These are phyloP conservation scores for Aspergillus haitiensis DNA, from an alignment of 495 filamentous ascomycete genomes.

Conservation along the genomic window DNA sequence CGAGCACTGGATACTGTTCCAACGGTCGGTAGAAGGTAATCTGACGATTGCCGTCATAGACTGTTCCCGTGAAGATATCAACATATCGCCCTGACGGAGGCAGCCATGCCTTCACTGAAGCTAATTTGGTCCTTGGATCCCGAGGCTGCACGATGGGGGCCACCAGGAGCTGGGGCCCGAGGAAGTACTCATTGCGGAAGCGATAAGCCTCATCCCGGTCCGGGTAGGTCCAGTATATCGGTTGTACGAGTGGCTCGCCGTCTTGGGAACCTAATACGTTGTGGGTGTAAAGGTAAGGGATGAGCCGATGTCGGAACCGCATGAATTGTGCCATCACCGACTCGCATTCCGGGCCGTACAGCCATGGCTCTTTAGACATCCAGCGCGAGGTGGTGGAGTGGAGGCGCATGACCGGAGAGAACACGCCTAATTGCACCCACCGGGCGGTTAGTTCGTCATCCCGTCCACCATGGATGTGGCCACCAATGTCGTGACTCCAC, in stretches of 20 bases:
- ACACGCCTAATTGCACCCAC: slow-evolving; percentile 59
- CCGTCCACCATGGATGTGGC: slow-evolving; percentile 50
- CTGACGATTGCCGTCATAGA: slow-evolving; percentile 53
- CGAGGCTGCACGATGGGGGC: slow-evolving; percentile 51
- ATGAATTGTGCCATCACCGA: slow-evolving; percentile 49
- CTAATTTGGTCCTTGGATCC: slow-evolving; percentile 37
- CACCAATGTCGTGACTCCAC: slow-evolving; percentile 67
- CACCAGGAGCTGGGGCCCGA: slow-evolving; percentile 54
- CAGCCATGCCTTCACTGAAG: slow-evolving; percentile 50
- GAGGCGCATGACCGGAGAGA: slow-evolving; percentile 58
- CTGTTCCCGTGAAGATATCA: slow-evolving; percentile 51
- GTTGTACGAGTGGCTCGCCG: slow-evolving; percentile 52
- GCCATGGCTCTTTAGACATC: slow-evolving; percentile 60
- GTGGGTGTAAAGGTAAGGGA: slow-evolving; percentile 60
- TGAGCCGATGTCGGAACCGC: slow-evolving; percentile 50
- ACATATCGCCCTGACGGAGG: slow-evolving; percentile 46
- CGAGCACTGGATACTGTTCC: slow-evolving; percentile 49
- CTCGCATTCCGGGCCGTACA: slow-evolving; percentile 39
- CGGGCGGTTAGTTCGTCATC: slow-evolving; percentile 56
- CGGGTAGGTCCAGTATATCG: slow-evolving; percentile 60
- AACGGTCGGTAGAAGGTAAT: slow-evolving; percentile 47
- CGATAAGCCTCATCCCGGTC: slow-evolving; percentile 48
- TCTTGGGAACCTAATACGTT: slow-evolving; percentile 46
- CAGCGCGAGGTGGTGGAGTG: slow-evolving; percentile 54
- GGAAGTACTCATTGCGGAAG: slow-evolving; percentile 54